phyloP scores from a whole-genome alignment of 345 rosid species.

The Carallia brachiata region DNA sequence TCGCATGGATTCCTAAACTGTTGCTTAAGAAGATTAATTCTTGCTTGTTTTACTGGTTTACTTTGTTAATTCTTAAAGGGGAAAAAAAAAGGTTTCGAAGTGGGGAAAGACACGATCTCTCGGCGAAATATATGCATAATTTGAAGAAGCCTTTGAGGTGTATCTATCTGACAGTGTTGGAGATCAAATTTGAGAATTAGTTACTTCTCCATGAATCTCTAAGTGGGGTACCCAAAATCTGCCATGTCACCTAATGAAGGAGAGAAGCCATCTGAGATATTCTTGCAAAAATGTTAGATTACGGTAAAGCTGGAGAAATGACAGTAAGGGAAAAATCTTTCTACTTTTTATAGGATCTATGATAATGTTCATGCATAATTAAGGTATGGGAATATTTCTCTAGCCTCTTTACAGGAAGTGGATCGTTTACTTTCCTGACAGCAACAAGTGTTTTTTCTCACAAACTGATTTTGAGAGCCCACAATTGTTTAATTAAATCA shows the following conservation, averaged over 20 bases:
- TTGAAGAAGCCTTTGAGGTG: no score
- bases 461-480: conserved; percentile 37
- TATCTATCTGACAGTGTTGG: no score
- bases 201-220: neutral
- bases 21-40: no score
- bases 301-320: neutral
- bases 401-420: neutral
- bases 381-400: neutral
- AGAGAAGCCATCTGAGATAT: neutral
- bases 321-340: neutral
- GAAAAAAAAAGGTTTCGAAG: no score
- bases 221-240: neutral
- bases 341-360: neutral
- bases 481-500: conserved; percentile 16
- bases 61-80: no score
- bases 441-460: conserved; percentile 10
- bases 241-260: neutral
- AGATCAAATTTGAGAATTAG: neutral
- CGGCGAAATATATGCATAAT: no score
- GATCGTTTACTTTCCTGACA: conserved; percentile 19
- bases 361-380: conserved; percentile 37
- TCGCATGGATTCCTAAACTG: no score
- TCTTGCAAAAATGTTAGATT: neutral
- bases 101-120: no score
- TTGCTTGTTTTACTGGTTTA: no score